Evolutionary conservation across 352 stramenopile genomes (phyloP), one percentile per base, ranked within the genome.

Genomic region (Aphanomyces stellatus): DNA sequence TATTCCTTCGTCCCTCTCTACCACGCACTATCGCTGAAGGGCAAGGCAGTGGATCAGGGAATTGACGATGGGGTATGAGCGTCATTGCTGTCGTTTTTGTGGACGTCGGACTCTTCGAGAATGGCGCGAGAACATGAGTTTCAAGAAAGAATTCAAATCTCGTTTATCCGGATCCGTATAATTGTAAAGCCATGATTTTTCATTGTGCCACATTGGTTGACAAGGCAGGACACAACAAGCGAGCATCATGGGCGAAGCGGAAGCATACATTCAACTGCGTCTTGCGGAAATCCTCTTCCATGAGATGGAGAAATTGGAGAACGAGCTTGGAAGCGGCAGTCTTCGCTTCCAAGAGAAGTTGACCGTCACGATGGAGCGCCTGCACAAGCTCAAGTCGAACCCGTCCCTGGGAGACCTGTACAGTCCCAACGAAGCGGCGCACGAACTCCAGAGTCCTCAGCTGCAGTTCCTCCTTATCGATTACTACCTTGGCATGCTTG

Each of bases 391-490:
- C 3, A 77, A 88, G 53, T 59, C 76, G 35, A 81, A 91, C 73
- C 78, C 80, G 55, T 71, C 85, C 25, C 74, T 93, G 30, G 87
- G 80, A 4, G 62, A 76, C 53, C 25, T 73, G 24, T 61, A 60
- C 40, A 57, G 62, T 33, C 49, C 69, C 33, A 91, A 93, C 70
- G 83, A 93, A 73, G 73, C 67, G 51, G 85, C 90, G 59, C 87
- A 89, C 49, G 87, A 95, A 73, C 75, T 95, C 43, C 81, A 83
- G 35, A 93, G 84, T 60, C 65, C 75, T 55, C 85, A 95, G 70
- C 78, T 95, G 22, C 90, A 93, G 55, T 86, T 81, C 25, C 80
- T 93, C 40, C 85, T 87, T 25, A 43, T 91, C 40, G 84, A 95
- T 60, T 93, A 85, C 71, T 92, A 90, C 71, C 60, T 93, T 43